Percentiles rank a stretch among this genome's conserved stretches.
phyloP scores from a whole-genome alignment of 106 monocot species.

The Ottelia alismoides region DNA sequence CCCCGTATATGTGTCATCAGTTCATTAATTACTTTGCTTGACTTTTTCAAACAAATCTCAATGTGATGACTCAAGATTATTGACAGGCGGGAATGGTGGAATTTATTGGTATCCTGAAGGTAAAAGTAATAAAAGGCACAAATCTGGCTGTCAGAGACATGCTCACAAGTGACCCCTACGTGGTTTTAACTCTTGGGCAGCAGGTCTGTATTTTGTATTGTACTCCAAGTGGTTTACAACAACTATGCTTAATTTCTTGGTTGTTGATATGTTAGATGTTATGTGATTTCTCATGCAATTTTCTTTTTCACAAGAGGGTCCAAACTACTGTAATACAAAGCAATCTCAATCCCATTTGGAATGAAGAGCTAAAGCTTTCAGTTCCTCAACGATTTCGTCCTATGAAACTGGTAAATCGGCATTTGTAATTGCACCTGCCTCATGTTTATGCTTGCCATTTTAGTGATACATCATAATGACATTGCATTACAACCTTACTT shows the following conservation, averaged over 20 bases:
- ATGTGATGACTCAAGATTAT: background rate
- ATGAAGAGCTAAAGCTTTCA: too few species aligned
- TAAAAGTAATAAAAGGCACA: constrained; percentile 62
- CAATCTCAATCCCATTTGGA: constrained; percentile 82
- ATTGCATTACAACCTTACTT: too few species aligned
- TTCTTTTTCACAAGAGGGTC: constrained; percentile 27
- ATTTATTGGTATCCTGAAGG: constrained; percentile 56
- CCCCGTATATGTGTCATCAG: too few species aligned
- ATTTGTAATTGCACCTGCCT: too few species aligned
- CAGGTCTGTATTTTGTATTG: constrained; percentile 24
- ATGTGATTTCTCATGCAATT: constrained; percentile 1
- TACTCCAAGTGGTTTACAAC: background rate
- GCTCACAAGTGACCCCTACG: constrained; percentile 72
- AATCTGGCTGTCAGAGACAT: constrained; percentile 72
- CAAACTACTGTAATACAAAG: constrained; percentile 48
- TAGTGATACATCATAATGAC: too few species aligned
- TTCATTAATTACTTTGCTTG: too few species aligned
- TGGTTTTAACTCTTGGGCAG: constrained; percentile 55
- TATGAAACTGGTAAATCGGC: constrained; percentile 58
- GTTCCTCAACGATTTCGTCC: constrained; percentile 51
- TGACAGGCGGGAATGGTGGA: constrained; percentile 41
- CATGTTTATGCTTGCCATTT: too few species aligned
- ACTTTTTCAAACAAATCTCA: background rate
- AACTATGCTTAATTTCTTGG: background rate
- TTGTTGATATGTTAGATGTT: background rate